These are phyloP conservation scores for Alliaria petiolata DNA, from an alignment of 345 rosid genomes.

Conservation along the genomic window DNA sequence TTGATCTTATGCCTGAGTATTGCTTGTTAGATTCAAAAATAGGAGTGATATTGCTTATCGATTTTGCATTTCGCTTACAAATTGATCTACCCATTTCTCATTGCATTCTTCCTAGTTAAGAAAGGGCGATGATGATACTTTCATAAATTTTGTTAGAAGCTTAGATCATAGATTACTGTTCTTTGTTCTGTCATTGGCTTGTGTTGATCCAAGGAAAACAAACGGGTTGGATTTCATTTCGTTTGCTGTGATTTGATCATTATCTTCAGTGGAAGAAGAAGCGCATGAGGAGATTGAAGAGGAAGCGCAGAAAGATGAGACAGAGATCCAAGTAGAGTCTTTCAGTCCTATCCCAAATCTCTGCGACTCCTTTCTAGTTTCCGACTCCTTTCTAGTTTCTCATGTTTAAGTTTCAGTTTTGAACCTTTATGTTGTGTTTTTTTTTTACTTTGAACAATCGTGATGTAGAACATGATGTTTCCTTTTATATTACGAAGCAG, in stretches of 20 bases:
- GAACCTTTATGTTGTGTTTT: not conserved
- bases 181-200: not conserved
- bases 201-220: not conserved
- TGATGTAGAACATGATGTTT: constrained; percentile 11
- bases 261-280: constrained; percentile 40
- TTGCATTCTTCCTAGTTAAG: not conserved
- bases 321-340: constrained; percentile 33
- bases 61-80: not conserved
- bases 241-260: not conserved
- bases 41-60: not conserved
- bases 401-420: not conserved
- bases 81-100: not conserved
- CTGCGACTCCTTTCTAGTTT: not conserved
- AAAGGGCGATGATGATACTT: no score
- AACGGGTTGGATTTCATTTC: not conserved
- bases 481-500: not conserved
- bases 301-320: constrained; percentile 44
- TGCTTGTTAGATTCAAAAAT: not conserved
- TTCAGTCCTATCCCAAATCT: not conserved
- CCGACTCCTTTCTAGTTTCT: not conserved
- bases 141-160: not conserved
- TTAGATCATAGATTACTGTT: not conserved
- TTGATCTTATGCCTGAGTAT: no score
- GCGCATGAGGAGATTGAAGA: constrained; percentile 43
- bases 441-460: not conserved